Conservation (phyloP, 2,329 filamentous ascomycete genomes). For the Trichoderma brevicompactum region DNA sequence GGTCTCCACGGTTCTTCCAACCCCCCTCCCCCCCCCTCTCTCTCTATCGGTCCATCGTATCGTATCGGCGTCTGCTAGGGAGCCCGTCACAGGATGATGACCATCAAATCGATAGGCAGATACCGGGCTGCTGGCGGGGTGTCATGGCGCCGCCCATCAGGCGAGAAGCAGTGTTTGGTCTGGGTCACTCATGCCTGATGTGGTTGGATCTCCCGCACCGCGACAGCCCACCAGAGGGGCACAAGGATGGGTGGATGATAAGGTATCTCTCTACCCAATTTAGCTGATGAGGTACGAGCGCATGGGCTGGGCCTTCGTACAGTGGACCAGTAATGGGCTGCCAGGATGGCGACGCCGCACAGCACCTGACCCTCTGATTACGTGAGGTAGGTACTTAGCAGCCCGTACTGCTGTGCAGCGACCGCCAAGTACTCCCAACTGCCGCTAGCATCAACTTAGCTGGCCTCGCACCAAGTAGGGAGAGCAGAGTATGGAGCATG, state of each 20-base stretch:
- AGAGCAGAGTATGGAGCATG: background rate
- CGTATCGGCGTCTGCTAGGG: slow-evolving; percentile 29
- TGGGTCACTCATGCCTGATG: slow-evolving; percentile 25
- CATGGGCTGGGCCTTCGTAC: slow-evolving; percentile 15
- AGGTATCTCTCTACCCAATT: slow-evolving; percentile 21
- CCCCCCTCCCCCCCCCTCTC: slow-evolving; percentile 1
- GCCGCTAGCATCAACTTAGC: background rate
- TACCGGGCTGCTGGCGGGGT: slow-evolving; percentile 21
- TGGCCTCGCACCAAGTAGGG: background rate
- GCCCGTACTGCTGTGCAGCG: background rate
- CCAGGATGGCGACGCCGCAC: slow-evolving; percentile 14
- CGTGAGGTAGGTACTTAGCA: slow-evolving; percentile 20
- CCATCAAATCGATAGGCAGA: slow-evolving; percentile 31
- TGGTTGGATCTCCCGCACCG: slow-evolving; percentile 29
- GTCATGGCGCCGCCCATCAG: slow-evolving; percentile 31
- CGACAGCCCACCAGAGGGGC: slow-evolving; percentile 12
- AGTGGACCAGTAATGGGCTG: slow-evolving; percentile 23
- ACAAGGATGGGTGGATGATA: slow-evolving; percentile 6
- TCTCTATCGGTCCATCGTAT: slow-evolving; percentile 28
- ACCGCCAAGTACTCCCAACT: slow-evolving; percentile 7
- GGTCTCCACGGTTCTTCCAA: slow-evolving; percentile 22
- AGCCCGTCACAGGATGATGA: slow-evolving; percentile 34
- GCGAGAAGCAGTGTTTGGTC: slow-evolving; percentile 25
- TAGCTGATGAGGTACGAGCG: slow-evolving; percentile 23
- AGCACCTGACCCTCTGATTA: slow-evolving; percentile 27